Percentiles rank a stretch among this genome's conserved stretches.
These are phyloP conservation scores for Ramaria sp. DNA, from an alignment of 768 basidiomycete species.

Conservation along the genomic window DNA sequence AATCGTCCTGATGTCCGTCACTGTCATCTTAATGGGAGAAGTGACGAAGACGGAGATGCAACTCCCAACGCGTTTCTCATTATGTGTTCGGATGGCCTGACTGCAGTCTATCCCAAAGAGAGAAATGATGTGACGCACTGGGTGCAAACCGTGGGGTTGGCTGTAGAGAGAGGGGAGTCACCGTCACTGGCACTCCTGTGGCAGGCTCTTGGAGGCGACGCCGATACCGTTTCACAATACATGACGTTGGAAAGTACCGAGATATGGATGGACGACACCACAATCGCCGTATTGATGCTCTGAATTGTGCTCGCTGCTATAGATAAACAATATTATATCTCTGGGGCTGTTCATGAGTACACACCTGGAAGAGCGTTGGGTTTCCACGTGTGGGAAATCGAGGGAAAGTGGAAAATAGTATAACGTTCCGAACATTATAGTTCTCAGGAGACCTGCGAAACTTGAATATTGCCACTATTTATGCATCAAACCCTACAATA, in stretches of 20 bases:
- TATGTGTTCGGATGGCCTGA: slow-evolving; percentile 57
- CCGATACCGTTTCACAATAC: slow-evolving; percentile 41
- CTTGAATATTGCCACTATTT: too few species aligned
- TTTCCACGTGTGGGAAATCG: too few species aligned
- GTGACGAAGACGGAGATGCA: slow-evolving; percentile 26
- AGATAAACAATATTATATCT: too few species aligned
- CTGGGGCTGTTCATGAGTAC: too few species aligned
- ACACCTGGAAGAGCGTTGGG: too few species aligned
- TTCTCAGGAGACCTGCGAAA: too few species aligned
- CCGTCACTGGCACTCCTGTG: slow-evolving; percentile 50
- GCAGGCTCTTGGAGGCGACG: slow-evolving; percentile 48
- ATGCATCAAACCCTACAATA: too few species aligned
- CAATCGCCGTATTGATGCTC: slow-evolving; percentile 52
- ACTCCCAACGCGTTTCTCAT: slow-evolving; percentile 28
- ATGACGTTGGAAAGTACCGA: slow-evolving; percentile 55
- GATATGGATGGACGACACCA: slow-evolving; percentile 61
- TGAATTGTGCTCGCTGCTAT: slow-evolving; percentile 15
- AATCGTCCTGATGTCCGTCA: slow-evolving; percentile 57
- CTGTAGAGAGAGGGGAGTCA: slow-evolving; percentile 23
- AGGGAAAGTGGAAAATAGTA: too few species aligned
- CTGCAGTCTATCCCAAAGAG: slow-evolving; percentile 40
- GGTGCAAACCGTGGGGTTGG: slow-evolving; percentile 33
- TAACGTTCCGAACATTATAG: too few species aligned
- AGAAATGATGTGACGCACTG: slow-evolving; percentile 38
- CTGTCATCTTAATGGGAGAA: slow-evolving; percentile 14